Evolutionary conservation across 306 rosid species (phyloP).

Genomic region (Elaeagnus macrophylla): DNA sequence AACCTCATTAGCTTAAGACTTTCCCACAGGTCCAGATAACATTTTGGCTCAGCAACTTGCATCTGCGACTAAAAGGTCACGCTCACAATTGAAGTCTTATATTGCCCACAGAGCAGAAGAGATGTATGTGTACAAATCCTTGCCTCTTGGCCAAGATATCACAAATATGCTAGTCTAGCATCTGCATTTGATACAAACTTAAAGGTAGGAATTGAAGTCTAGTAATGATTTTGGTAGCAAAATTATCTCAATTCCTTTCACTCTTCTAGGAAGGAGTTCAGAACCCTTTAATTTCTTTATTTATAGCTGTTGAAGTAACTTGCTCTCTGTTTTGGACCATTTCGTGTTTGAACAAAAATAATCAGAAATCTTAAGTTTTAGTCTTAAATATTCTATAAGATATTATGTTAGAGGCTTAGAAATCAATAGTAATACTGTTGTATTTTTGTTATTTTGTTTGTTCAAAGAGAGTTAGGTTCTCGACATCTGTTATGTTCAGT

Average conservation of each 20-base stretch:
- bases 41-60: too few species aligned
- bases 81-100: too few species aligned
- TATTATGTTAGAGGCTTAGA: slow-evolving; percentile 5
- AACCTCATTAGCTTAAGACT: too few species aligned
- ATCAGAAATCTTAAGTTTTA: slow-evolving; percentile 8
- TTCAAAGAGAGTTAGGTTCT: slow-evolving; percentile 82
- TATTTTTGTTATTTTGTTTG: slow-evolving; percentile 7
- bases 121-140: too few species aligned
- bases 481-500: slow-evolving; percentile 60
- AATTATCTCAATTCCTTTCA: neutral
- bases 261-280: neutral
- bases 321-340: slow-evolving; percentile 20
- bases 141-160: too few species aligned
- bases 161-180: slow-evolving; percentile 78
- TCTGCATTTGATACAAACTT: slow-evolving; percentile 82
- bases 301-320: slow-evolving; percentile 15
- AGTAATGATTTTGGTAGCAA: slow-evolving; percentile 3
- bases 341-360: slow-evolving; percentile 14
- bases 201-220: slow-evolving; percentile 43
- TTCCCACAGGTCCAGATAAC: too few species aligned
- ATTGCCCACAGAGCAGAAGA: too few species aligned
- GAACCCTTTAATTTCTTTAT: too few species aligned
- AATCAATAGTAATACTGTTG: slow-evolving; percentile 11
- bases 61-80: too few species aligned
- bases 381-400: slow-evolving; percentile 5